phyloP scores from a whole-genome alignment of 2,329 filamentous ascomycete species.

The Claviceps arundinis region DNA sequence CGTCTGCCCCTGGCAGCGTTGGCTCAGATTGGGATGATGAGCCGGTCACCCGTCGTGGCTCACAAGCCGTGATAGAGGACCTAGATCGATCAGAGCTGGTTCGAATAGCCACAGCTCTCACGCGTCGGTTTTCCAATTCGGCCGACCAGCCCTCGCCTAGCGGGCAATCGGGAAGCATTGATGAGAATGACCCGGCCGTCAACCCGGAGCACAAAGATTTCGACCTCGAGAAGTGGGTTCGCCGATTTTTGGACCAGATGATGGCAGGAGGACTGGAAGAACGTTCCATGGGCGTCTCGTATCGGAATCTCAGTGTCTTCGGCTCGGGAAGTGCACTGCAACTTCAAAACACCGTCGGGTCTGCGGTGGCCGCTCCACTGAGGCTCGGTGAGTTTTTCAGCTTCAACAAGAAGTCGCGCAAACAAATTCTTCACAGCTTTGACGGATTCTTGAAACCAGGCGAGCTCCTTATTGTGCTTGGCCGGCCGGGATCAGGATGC shows the following conservation, averaged over 20 bases:
- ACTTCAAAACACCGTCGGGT: constrained; percentile 53
- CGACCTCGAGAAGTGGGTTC: constrained; percentile 28
- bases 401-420: constrained; percentile 29
- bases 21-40: constrained; percentile 1
- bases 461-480: constrained; percentile 57
- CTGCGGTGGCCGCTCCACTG: constrained; percentile 43
- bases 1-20: background rate
- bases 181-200: constrained; percentile 19
- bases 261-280: constrained; percentile 41
- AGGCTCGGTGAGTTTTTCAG: constrained; percentile 42
- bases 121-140: constrained; percentile 18
- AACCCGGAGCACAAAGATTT: constrained; percentile 27
- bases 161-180: constrained; percentile 10
- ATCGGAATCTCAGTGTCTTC: constrained; percentile 51
- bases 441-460: constrained; percentile 50
- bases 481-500: constrained; percentile 52
- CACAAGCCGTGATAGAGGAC: constrained; percentile 16
- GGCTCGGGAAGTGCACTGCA: constrained; percentile 55
- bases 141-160: constrained; percentile 6
- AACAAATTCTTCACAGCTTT: constrained; percentile 50
- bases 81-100: constrained; percentile 24
- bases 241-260: constrained; percentile 26
- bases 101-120: constrained; percentile 27
- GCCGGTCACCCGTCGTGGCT: constrained; percentile 4
- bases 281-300: constrained; percentile 46